Base-by-base conservation (phyloP, 805 yeast species). In the Peterozyma xylosa region DNA sequence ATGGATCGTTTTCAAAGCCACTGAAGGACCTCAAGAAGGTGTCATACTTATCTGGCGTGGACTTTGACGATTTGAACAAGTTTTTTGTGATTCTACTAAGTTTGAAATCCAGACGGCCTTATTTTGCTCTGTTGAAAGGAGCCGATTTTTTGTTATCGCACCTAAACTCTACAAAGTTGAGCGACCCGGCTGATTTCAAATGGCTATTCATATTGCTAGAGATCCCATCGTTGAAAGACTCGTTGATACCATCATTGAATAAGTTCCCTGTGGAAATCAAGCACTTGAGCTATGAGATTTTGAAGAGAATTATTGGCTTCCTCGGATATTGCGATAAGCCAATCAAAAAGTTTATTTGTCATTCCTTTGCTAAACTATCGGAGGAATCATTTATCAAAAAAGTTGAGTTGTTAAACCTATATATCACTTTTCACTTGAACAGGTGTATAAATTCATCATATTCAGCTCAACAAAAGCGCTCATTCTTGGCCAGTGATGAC, bases 351-450 rank as follows among this genome's bases (percentile, higher is more conserved):
- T 68, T 69, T 51, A 53, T 83, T 27, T 69, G 76, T 2, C 70
- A 73, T 46, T 62, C 86, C 82, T 69, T 80, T 54, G 65, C 78
- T 3, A 65, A 70, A 38, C 53, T 69, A 14, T 62, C 80, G 0
- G 44, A 50, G 0, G 60, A 58, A 0, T 69, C 65, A 9, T 82
- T 84, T 49, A 57, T 59, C 9, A 54, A 59, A 2, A 80, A 81
- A 51, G 73, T 88, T 0, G 87, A 87, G 35, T 64, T 84, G 30
- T 53, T 86, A 40, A 90, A 89, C 54, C 67, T 87, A 17, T 88
- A 84, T 60, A 73, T 89, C 33, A 83, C 95, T 0, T 87, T 85
- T 55, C 87, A 86, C 38, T 65, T 90, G 43, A 74, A 80, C 35
- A 69, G 78, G 46, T 67, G 76, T 43, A 66, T 72, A 49, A 72